These are phyloP conservation scores for Sphaerulina musiva DNA, from an alignment of 2,329 filamentous ascomycete genomes.

Conservation along the genomic window DNA sequence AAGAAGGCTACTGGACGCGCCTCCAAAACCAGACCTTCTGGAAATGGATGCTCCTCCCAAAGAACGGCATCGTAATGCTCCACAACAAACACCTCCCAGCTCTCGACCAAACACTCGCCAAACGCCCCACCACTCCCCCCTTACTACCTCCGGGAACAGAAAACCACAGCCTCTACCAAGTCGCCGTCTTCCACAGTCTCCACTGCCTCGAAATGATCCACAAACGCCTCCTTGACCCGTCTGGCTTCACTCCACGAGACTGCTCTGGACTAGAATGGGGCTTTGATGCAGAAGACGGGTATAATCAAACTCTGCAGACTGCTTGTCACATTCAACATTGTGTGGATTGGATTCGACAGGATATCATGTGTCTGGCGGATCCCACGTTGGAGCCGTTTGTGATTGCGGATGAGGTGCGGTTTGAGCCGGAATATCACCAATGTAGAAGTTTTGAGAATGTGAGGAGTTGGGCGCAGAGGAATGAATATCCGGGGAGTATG, in stretches of 20 bases:
- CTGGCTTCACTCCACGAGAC: not conserved
- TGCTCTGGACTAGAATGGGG: not conserved
- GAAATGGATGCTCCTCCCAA: not conserved
- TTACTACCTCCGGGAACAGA: not conserved
- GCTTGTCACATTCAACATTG: not conserved
- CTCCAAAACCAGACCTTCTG: not conserved
- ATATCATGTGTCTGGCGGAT: not conserved
- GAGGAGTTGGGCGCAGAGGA: not conserved
- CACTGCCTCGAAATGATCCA: not conserved
- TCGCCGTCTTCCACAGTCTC: not conserved
- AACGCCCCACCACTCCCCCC: not conserved
- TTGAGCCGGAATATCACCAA: not conserved
- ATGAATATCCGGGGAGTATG: not conserved
- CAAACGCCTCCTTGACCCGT: not conserved
- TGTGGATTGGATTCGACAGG: not conserved
- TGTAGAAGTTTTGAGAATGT: not conserved
- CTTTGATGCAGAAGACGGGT: not conserved
- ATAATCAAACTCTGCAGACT: not conserved
- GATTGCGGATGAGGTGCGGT: not conserved
- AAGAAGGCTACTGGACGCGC: not conserved
- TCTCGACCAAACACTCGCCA: not conserved
- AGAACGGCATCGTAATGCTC: not conserved
- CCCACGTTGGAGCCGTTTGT: not conserved
- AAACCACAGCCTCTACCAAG: not conserved
- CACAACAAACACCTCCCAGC: not conserved